Evolutionary conservation across 2,329 filamentous ascomycete species (phyloP).

Genomic region (Sarocladiaceae sp.): DNA sequence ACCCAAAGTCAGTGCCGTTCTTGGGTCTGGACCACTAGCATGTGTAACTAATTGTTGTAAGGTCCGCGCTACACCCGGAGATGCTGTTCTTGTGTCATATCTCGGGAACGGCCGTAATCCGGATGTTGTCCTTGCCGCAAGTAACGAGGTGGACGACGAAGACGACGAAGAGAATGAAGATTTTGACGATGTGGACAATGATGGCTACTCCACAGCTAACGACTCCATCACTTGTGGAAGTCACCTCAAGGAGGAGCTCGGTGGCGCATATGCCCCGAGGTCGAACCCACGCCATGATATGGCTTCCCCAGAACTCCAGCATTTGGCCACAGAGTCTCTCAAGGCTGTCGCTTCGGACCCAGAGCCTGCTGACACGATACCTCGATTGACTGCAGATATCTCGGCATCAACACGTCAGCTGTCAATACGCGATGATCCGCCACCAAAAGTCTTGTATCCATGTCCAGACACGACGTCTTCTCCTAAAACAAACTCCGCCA

Average conservation of each 20-base stretch:
- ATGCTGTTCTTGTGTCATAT: conserved; percentile 63
- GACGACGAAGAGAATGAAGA: conserved; percentile 40
- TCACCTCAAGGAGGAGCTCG: neutral
- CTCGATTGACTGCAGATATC: neutral
- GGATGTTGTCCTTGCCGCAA: conserved; percentile 59
- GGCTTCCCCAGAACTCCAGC: conserved; percentile 1
- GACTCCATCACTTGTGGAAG: neutral
- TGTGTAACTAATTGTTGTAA: conserved; percentile 44
- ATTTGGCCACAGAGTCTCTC: neutral
- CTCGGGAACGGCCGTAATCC: conserved; percentile 61
- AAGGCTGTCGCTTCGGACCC: neutral
- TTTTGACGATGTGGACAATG: conserved; percentile 15
- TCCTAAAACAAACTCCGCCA: neutral
- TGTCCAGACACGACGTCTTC: neutral
- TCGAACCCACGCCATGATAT: neutral
- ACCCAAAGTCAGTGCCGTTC: neutral
- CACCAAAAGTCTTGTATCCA: neutral
- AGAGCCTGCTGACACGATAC: neutral
- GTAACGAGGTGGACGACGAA: conserved; percentile 41
- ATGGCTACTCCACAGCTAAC: conserved; percentile 1
- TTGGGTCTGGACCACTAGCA: conserved; percentile 34
- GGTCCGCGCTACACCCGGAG: conserved; percentile 53
- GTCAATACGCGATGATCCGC: neutral
- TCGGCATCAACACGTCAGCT: neutral
- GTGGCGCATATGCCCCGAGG: neutral